A percentile compares a stretch with the other conserved stretches of the same genome.
These are phyloP conservation scores for Saccharomycopsis fermentans DNA, from an alignment of 805 yeast species.

Conservation along the genomic window DNA sequence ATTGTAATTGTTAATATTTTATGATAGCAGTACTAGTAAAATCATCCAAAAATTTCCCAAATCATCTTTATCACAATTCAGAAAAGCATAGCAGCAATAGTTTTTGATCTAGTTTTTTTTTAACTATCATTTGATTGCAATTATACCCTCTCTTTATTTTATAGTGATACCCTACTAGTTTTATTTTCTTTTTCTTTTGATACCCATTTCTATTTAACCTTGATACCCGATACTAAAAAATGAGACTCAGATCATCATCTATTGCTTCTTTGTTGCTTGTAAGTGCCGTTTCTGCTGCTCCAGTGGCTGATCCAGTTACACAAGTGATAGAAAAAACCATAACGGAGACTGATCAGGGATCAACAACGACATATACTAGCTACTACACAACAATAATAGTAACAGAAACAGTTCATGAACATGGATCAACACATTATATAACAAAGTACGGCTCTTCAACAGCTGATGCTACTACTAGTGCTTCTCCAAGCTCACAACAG, in stretches of 20 bases:
- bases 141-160: slow-evolving; percentile 7
- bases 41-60: too few relatives aligned
- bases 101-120: background rate
- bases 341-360: slow-evolving; percentile 15
- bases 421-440: slow-evolving; percentile 14
- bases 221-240: background rate
- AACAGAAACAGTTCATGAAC: slow-evolving; percentile 15
- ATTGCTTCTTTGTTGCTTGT: background rate
- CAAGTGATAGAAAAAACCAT: slow-evolving; percentile 14
- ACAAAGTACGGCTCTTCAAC: slow-evolving; percentile 9
- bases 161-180: background rate
- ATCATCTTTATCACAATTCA: background rate
- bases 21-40: too few relatives aligned
- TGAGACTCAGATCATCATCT: background rate
- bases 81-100: background rate
- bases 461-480: background rate
- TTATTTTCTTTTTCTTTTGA: background rate
- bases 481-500: background rate
- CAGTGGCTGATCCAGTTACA: slow-evolving; percentile 16
- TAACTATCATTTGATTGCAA: background rate
- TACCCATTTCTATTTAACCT: background rate
- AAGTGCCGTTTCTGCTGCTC: slow-evolving; percentile 8
- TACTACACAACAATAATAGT: slow-evolving; percentile 17
- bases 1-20: too few relatives aligned
- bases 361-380: slow-evolving; percentile 18